Base-by-base conservation (phyloP, 2,329 filamentous ascomycete genomes). In the Pseudonectria foliicola region DNA sequence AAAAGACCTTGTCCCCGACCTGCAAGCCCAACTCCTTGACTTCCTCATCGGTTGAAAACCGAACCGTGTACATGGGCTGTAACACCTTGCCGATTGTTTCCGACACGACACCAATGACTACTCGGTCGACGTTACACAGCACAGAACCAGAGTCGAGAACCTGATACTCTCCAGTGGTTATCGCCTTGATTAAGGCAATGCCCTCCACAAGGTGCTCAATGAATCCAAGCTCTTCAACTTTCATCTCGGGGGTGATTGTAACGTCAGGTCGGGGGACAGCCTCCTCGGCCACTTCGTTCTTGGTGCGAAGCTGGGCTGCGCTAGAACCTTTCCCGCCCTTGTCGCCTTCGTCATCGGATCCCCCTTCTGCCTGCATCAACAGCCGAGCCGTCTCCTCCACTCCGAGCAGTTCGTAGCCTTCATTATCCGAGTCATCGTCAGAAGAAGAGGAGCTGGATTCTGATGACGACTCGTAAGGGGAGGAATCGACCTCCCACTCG, bases 21-120 rank as follows among this genome's bases (percentile, higher is more conserved):
- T 67, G 61, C n/a, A 95, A 60, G 6, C 79, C 81, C 15, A 80
- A 66, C 27, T 78, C 73, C 25, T 71, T 66, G 28, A 93, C 75
- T 36, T 88, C 85, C 6, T 77, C 73, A 2, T 75, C 66, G 31
- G 75, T 80, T 12, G 74, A 71, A 56, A 93, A 94, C 25, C 78
- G 75, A 8, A 95, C 75, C 2, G 83, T 84, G 63, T 96, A 98
- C 48, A 89, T 69, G 7, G 92, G 92, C 48, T 87, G 80, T 44
- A 87, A 75, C 3, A 95, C 87, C 52, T 85, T 77, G 30, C 90
- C 92, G 24, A 96, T 74, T 5, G 86, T 85, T 52, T 96, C 90
- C 4, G 80, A 73, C n/a, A 96, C 75, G 13, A 76, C 81, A 15
- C 89, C 92, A 35, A 95, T 73, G 18, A 95, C 75, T 13, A 72